Percentiles rank a stretch among this genome's conserved stretches.
Conservation (phyloP, 106 monocot genomes). For the Dioscorea zingiberensis region DNA sequence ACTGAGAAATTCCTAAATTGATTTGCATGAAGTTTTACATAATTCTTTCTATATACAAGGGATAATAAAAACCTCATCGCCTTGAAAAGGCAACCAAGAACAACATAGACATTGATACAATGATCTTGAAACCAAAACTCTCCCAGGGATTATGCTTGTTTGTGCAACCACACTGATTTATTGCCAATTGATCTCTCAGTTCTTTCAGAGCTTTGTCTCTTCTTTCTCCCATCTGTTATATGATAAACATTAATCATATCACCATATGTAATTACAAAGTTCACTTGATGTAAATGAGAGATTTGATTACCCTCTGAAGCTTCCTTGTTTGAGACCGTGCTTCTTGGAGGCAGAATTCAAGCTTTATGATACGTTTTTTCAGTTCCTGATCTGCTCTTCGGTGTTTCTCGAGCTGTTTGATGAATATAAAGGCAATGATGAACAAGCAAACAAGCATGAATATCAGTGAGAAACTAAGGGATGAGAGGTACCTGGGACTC, state of each 20-base stretch:
- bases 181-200: conserved; percentile 48
- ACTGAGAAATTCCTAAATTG: no score
- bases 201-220: conserved; percentile 67
- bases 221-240: conserved; percentile 65
- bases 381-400: conserved; percentile 76
- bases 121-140: conserved; percentile 67
- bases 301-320: conserved; percentile 66
- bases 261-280: no score
- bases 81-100: conserved; percentile 46
- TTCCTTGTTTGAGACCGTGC: conserved; percentile 66
- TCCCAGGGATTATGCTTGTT: conserved; percentile 78
- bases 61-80: conserved; percentile 13
- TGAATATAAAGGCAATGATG: neutral
- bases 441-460: neutral
- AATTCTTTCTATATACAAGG: no score
- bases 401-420: conserved; percentile 67
- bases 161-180: conserved; percentile 23
- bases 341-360: conserved; percentile 95
- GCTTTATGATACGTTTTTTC: conserved; percentile 84
- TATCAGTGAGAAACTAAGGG: neutral
- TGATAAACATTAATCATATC: neutral
- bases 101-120: conserved; percentile 75
- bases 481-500: conserved; percentile 55
- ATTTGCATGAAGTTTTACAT: no score
- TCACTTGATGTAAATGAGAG: no score